Evolutionary conservation across 139 green algal species (phyloP).

Genomic region (Coccomyxa sp.): DNA sequence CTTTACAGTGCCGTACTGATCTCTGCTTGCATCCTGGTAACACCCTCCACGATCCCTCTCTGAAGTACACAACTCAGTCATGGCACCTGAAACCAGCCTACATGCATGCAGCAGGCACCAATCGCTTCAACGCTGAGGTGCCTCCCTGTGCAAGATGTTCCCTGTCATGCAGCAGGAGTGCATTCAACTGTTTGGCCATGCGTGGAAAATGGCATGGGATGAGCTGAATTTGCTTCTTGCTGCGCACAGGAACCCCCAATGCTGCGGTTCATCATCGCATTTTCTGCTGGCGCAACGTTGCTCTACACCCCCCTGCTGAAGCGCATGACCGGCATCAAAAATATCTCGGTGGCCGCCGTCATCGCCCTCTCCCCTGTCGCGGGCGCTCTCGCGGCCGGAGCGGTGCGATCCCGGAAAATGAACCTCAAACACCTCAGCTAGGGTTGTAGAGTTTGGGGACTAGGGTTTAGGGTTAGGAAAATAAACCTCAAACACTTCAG

Average conservation of each 20-base stretch:
- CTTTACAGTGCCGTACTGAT: constrained; percentile 45
- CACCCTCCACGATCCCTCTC: not conserved
- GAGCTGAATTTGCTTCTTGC: not conserved
- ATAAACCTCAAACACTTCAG: not conserved
- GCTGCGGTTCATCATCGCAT: constrained; percentile 45
- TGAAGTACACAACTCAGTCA: too few species aligned
- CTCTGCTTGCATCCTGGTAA: constrained; percentile 36
- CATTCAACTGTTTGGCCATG: not conserved
- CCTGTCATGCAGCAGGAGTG: not conserved
- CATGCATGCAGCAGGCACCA: not conserved
- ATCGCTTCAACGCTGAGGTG: not conserved
- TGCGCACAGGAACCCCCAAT: constrained; percentile 20
- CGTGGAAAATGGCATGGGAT: not conserved
- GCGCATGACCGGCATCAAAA: constrained; percentile 54
- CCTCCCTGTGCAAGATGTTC: not conserved
- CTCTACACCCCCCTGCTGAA: constrained; percentile 71
- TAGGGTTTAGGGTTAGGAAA: not conserved
- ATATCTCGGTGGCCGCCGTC: constrained; percentile 50
- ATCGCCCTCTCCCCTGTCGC: constrained; percentile 49
- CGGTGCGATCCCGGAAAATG: constrained; percentile 21
- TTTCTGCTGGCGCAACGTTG: constrained; percentile 42
- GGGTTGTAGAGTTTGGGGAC: not conserved
- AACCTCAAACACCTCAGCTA: constrained; percentile 3
- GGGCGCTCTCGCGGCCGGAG: constrained; percentile 43
- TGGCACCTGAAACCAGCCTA: not conserved